Evolutionary conservation across 805 yeast genomes (phyloP).

Genomic region (Metschnikowia proteae): DNA sequence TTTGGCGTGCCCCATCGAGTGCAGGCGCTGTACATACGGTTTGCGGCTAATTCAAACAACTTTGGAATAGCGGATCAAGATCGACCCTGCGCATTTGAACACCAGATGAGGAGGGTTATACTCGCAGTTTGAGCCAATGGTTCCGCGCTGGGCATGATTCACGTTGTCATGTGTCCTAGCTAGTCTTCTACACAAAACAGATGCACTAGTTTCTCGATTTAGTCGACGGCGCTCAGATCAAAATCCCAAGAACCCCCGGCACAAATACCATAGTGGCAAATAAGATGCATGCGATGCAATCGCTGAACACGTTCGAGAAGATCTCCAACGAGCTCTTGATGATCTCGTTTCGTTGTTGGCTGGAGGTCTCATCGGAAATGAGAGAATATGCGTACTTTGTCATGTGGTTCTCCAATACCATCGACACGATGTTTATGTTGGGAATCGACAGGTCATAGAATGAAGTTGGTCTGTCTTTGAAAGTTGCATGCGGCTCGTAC

Average conservation of each 20-base stretch:
- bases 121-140: background rate
- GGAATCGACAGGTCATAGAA: constrained; percentile 8
- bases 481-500: constrained; percentile 4
- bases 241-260: constrained; percentile 9
- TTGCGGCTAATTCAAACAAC: background rate
- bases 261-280: constrained; percentile 13
- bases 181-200: too few relatives aligned
- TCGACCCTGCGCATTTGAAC: background rate
- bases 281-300: constrained; percentile 10
- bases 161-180: too few relatives aligned
- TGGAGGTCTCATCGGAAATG: background rate
- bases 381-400: constrained; percentile 10
- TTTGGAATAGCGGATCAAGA: background rate
- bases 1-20: background rate
- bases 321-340: constrained; percentile 2
- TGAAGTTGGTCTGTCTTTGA: constrained; percentile 1
- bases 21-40: background rate
- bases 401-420: constrained; percentile 11
- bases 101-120: background rate
- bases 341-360: background rate
- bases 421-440: constrained; percentile 7
- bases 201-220: background rate
- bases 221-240: background rate
- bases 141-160: background rate
- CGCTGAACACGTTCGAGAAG: constrained; percentile 6